phyloP scores from a whole-genome alignment of 371 early-diverging fungal genomes.

The Rhizomucor pusillus region DNA sequence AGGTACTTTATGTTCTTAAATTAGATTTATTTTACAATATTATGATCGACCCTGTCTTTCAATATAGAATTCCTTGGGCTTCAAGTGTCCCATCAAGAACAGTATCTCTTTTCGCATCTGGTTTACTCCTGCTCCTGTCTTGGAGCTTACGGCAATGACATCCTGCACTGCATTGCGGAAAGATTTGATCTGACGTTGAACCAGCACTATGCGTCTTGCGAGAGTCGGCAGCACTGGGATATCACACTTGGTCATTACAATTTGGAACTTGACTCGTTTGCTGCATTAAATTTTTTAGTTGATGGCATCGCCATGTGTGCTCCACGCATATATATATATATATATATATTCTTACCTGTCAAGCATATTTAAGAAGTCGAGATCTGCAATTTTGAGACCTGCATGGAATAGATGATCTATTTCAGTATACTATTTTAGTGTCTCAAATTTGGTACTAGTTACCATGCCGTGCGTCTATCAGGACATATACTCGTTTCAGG shows the following conservation, averaged over 20 bases:
- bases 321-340: conserved; percentile 1
- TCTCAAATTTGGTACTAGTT: no score
- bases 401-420: no score
- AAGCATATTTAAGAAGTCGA: conserved; percentile 57
- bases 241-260: conserved; percentile 84
- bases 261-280: conserved; percentile 61
- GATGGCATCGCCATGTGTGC: background rate
- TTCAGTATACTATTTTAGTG: no score
- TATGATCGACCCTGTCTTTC: no score
- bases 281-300: conserved; percentile 11
- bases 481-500: conserved; percentile 65
- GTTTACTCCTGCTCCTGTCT: conserved; percentile 55
- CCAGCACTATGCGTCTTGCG: conserved; percentile 50
- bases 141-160: conserved; percentile 56
- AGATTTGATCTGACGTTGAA: conserved; percentile 34
- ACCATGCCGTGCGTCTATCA: conserved; percentile 82
- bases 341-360: conserved; percentile 35
- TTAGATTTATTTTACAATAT: no score
- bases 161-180: conserved; percentile 51
- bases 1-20: no score
- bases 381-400: conserved; percentile 61
- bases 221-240: conserved; percentile 61
- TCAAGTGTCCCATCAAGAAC: conserved; percentile 36
- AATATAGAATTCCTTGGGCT: no score
- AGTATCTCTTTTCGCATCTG: conserved; percentile 60